Conservation (phyloP, 345 rosid species). For the Adansonia digitata region DNA sequence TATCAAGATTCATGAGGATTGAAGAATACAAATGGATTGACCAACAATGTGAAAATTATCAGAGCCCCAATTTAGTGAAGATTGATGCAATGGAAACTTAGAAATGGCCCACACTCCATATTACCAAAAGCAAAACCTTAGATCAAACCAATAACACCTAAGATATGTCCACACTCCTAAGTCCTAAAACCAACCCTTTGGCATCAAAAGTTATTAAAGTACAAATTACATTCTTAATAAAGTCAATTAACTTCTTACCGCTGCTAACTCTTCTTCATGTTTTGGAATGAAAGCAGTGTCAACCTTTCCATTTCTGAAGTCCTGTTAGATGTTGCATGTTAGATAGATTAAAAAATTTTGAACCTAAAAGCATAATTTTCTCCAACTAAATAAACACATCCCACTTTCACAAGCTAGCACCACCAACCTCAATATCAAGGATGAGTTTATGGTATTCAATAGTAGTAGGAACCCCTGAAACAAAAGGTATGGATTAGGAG, state of each 20-base stretch:
- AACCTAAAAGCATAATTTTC: not conserved
- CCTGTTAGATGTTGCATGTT: slow-evolving; percentile 37
- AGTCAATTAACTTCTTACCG: slow-evolving; percentile 38
- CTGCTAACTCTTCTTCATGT: slow-evolving; percentile 83
- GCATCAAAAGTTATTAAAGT: not conserved
- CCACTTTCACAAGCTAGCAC: slow-evolving; percentile 5
- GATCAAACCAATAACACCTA: not conserved
- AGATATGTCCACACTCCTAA: not conserved
- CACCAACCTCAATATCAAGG: slow-evolving; percentile 81
- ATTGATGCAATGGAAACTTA: not conserved
- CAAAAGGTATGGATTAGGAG: not conserved
- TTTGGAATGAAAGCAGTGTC: slow-evolving; percentile 95
- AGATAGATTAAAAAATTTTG: not conserved
- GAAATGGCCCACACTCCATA: not conserved
- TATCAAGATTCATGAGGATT: not conserved
- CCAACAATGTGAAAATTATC: not conserved
- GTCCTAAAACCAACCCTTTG: not conserved
- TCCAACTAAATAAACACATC: not conserved
- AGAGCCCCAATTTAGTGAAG: not conserved
- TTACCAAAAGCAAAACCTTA: not conserved
- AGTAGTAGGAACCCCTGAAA: slow-evolving; percentile 89
- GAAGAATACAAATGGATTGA: not conserved
- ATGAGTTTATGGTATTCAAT: slow-evolving; percentile 92
- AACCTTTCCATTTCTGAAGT: slow-evolving; percentile 87
- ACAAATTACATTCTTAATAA: not conserved